Evolutionary conservation across 2,329 filamentous ascomycete genomes (phyloP), one percentile per base, ranked within the genome.

Genomic region (Epichloe typhina): DNA sequence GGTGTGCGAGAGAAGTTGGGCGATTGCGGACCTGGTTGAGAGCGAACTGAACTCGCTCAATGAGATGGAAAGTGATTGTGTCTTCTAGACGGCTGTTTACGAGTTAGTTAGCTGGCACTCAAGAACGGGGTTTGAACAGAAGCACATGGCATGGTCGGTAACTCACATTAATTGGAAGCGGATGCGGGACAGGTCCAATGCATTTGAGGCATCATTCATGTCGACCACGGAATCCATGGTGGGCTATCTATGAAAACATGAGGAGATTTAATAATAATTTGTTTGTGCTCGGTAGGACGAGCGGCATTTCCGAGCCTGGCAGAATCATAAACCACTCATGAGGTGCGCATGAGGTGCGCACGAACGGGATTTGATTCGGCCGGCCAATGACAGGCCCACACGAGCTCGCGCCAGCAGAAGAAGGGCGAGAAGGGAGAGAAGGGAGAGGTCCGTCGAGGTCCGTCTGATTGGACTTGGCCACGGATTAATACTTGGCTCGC

Each of bases 1-100:
- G 17, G 9, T n/a, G 6, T 15, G 31, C 12, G 31, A 41, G 31
- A 41, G 40, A 8, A 23, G 39, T 45, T 47, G 39, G 47, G 38
- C 13, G 17, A 12, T 36, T 56, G 54, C 56, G 19, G 19, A 67
- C 67, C 63, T 65, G 74, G 72, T 96, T 97, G 57, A 94, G 77
- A 4, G 91, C 88, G 68, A 97, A 98, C 67, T 98, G 93, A n/a
- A 91, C 91, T 40, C 93, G 84, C 71, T 98, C 93, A 63, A 97
- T 97, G 39, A 98, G 76, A 69, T 95, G 86, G 69, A 95, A 96
- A 58, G 88, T 95, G 64, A 98, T 97, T 54, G 91, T 97, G 65
- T 98, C 93, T 72, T 98, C 93, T 17, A 97, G 78, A 19, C 93
- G 93, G 63, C 93, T 98, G 62, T 41, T 36, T 40, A 41, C 15